phyloP scores from a whole-genome alignment of 2,329 filamentous ascomycete genomes.

The Apiospora arundinis region DNA sequence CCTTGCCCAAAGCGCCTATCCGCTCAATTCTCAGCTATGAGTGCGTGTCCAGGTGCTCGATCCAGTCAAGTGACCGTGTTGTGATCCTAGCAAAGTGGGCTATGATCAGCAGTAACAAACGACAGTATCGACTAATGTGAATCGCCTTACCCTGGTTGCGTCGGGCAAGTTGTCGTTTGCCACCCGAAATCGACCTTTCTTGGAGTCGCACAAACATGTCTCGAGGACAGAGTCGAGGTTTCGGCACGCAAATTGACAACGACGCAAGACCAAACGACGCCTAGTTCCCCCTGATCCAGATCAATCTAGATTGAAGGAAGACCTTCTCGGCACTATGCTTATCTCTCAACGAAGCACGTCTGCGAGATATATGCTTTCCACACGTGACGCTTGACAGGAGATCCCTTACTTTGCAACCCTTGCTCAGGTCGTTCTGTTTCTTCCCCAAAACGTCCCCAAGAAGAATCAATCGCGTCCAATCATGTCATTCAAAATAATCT shows the following conservation, averaged over 20 bases:
- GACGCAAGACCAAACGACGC: background rate
- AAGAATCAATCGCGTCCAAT: background rate
- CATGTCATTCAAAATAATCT: background rate
- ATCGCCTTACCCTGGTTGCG: background rate
- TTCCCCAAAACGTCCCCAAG: background rate
- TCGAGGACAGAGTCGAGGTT: constrained; percentile 13
- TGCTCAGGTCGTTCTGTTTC: background rate
- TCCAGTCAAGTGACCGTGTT: background rate
- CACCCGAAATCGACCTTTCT: background rate
- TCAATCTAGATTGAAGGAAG: background rate
- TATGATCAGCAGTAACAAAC: background rate
- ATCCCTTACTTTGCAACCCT: background rate
- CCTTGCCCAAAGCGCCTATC: background rate
- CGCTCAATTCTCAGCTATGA: background rate
- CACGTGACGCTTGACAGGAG: background rate
- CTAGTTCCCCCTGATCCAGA: background rate
- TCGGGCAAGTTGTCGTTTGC: background rate
- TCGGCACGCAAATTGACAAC: constrained; percentile 7
- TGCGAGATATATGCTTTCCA: background rate
- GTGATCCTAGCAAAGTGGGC: background rate
- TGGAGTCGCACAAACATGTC: background rate
- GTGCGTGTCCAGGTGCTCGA: background rate
- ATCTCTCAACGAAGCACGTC: background rate
- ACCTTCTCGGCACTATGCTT: background rate
- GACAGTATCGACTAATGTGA: background rate